Conservation (phyloP, 1,284 basidiomycete genomes). For the Cryptococcus hybrid region DNA sequence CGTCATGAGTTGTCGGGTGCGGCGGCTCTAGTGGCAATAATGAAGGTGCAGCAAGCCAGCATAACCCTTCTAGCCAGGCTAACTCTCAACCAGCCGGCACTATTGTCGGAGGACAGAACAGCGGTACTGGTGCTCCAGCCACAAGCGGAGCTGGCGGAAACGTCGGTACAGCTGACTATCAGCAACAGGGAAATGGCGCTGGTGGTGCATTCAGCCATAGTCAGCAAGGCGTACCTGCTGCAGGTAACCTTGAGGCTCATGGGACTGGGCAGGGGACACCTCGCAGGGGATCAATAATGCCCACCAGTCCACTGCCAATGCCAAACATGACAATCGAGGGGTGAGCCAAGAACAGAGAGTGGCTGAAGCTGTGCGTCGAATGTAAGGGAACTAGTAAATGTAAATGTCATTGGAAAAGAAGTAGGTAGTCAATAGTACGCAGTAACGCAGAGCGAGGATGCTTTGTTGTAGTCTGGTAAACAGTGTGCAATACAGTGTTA, state of each 20-base stretch:
- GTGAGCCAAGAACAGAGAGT: slow-evolving; percentile 12
- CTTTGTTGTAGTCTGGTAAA: no score
- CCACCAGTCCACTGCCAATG: not conserved
- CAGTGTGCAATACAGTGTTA: no score
- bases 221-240: not conserved
- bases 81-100: not conserved
- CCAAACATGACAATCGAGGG: not conserved
- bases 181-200: not conserved
- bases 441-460: no score
- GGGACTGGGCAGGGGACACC: not conserved
- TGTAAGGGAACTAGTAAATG: slow-evolving; percentile 5
- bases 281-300: not conserved
- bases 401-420: no score
- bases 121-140: not conserved
- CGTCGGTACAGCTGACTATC: slow-evolving; percentile 1
- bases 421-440: no score
- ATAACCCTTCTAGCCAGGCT: not conserved
- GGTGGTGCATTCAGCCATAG: not conserved
- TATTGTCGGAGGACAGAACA: not conserved
- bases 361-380: slow-evolving; percentile 8
- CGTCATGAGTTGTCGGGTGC: slow-evolving; percentile 13
- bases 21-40: not conserved
- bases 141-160: slow-evolving; percentile 1
- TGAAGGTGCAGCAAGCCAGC: not conserved
- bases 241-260: not conserved